Base-by-base conservation (phyloP, 2,329 filamentous ascomycete species). In the Hypoxylon sp. region DNA sequence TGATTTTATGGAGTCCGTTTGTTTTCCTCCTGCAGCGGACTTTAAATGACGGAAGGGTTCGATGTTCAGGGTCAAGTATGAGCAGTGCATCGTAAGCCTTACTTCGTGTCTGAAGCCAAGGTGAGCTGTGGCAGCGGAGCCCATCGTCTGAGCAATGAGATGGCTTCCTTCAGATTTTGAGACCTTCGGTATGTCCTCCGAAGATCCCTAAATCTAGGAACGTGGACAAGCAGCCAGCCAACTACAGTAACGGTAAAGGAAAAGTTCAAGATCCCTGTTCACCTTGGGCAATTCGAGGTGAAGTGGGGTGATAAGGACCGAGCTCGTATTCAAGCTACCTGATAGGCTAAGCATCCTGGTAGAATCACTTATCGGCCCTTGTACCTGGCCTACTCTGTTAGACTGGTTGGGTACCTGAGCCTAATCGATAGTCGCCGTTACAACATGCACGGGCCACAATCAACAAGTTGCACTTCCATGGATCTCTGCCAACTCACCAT, bases 401-500 rank as follows among this genome's bases (percentile, higher is more conserved):
- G 45, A 28, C 21, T 19, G 28, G 19, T n/a, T 49, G 23, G 58
- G 66, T 61, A 67, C 60, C 30, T 69, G 34, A 25, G 50, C 38
- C 30, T 64, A 67, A 67, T 70, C 64, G 67, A 70, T 70, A 67
- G 41, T 70, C 68, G 61, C 65, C 56, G 59, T 55, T 63, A 36
- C 61, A 19, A 65, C 62, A 21, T 30, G 68, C 68, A 63, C 53
- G 61, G 64, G 59, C 58, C 68, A 63, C n/a, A 49, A 14, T 67
- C 60, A 70, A 65, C 58, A 64, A 51, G 43, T 34, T 60, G 41
- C 56, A 51, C 32, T 59, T 55, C 52, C 57, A 57, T 64, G 63
- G 49, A 43, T 45, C 46, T 64, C 46, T 75, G 74, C 73, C 74
- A 75, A 70, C 74, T 75, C 74, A 75, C 71, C 73, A 70, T 63